These are phyloP conservation scores for Puccinia horiana DNA, from an alignment of 1,284 basidiomycete genomes.

Conservation along the genomic window DNA sequence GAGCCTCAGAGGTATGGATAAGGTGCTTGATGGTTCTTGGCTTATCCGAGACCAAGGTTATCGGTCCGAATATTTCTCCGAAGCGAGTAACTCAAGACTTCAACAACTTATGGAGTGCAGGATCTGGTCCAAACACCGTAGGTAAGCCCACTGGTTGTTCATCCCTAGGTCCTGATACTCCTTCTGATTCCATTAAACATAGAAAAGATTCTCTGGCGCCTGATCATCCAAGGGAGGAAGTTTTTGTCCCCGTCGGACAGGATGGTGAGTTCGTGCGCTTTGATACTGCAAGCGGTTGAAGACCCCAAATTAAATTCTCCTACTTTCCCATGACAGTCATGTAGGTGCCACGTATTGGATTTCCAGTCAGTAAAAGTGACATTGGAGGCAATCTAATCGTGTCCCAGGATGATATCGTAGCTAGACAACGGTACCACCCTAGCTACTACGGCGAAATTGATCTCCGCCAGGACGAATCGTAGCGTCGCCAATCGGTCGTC, in stretches of 20 bases:
- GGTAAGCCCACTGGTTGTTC: neutral
- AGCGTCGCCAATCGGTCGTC: neutral
- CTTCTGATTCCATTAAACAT: neutral
- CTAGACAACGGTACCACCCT: neutral
- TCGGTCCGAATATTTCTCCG: neutral
- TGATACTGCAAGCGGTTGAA: neutral
- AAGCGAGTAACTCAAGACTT: neutral
- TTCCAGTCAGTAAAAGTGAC: constrained; percentile 1
- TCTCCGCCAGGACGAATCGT: neutral
- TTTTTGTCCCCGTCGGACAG: neutral
- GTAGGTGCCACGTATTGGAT: neutral
- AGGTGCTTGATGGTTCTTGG: neutral
- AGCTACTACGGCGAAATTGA: neutral
- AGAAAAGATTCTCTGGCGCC: neutral
- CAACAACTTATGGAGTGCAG: neutral
- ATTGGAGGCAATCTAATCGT: neutral
- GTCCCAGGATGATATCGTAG: constrained; percentile 12
- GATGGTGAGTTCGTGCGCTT: neutral
- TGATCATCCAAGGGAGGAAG: neutral
- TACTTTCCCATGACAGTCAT: neutral
- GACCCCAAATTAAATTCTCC: neutral
- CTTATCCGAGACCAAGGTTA: neutral
- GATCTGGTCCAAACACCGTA: neutral
- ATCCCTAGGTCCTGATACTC: neutral
- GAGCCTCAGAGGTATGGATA: neutral